These are phyloP conservation scores for Vanderwaltozyma tropicalis DNA, from an alignment of 805 yeast species.

Conservation along the genomic window DNA sequence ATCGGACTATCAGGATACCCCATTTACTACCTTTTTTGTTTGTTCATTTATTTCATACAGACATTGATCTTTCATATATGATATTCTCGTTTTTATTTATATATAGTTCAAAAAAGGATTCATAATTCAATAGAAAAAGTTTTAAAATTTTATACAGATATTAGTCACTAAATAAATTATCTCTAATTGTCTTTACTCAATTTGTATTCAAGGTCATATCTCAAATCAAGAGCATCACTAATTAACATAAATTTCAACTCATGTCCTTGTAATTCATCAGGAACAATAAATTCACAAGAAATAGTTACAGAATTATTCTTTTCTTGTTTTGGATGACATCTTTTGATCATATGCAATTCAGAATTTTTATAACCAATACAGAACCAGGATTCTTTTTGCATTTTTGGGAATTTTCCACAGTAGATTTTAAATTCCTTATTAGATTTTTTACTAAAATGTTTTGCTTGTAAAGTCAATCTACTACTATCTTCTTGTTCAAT, in stretches of 20 bases:
- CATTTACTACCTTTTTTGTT: background rate
- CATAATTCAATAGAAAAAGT: no score
- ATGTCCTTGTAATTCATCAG: conserved; percentile 38
- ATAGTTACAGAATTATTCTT: conserved; percentile 22
- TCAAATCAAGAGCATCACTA: conserved; percentile 58
- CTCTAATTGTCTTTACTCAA: conserved; percentile 2
- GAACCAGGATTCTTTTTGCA: conserved; percentile 92
- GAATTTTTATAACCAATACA: conserved; percentile 44
- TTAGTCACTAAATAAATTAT: background rate
- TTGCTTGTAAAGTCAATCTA: conserved; percentile 35
- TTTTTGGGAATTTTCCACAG: conserved; percentile 76
- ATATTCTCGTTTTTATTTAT: no score
- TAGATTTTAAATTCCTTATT: conserved; percentile 56
- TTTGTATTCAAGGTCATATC: conserved; percentile 29
- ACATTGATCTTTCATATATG: no score
- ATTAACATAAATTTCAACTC: conserved; percentile 40
- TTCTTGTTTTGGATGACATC: conserved; percentile 53
- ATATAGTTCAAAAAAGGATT: no score
- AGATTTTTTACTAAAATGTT: conserved; percentile 39
- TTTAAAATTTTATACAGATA: no score
- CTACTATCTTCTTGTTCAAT: conserved; percentile 34
- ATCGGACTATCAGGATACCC: background rate
- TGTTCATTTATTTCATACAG: no score
- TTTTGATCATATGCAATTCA: conserved; percentile 55
- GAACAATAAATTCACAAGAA: conserved; percentile 38